Evolutionary conservation across 495 filamentous ascomycete genomes (phyloP), one percentile per base, ranked within the genome.

Genomic region (Chaetomium cochliodes): DNA sequence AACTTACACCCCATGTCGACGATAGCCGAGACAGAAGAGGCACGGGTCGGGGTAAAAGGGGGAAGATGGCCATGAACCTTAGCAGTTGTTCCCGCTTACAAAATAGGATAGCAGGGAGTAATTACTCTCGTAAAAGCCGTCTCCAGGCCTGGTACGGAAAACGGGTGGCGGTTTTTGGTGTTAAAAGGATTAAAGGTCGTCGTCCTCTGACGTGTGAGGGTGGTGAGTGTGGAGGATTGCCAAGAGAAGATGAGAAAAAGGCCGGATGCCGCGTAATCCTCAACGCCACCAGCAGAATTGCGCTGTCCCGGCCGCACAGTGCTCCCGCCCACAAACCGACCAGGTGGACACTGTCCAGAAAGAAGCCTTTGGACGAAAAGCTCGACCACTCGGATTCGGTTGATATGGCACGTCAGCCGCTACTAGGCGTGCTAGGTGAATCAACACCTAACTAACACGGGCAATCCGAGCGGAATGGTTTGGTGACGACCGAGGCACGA

Each of bases 251-350:
- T 58, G 25, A 65, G n/a, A 52, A 37, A 16, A 13, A 51, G 37
- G 51, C 41, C 51, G 47, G 56, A 50, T 49, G 68, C 68, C 68
- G 68, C 68, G 68, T 70, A 65, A 70, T 70, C 68, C 55, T 23
- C 46, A 50, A 23, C 46, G 46, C 46, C 50, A 49, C 39, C 33
- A 28, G 52, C 61, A 62, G 52, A 60, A 37, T 37, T 37, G 33
- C 7, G 30, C 59, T 33, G 18, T 20, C 51, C 26, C 58, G 23
- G 39, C 42, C 41, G 47, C 49, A 68, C 66, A 39, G 66, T 68
- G 66, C 26, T 37, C 53, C 30, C 30, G 33, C n/a, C 13, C n/a
- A 33, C 11, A 7, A 8, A 8, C 22, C 20, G 15, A 28, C 55
- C 1, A 9, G 20, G 25, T 63, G 18, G 20, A n/a, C 46, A 50